These are phyloP conservation scores for Cytospora chrysosperma DNA, from an alignment of 2,329 filamentous ascomycete species.

Conservation along the genomic window DNA sequence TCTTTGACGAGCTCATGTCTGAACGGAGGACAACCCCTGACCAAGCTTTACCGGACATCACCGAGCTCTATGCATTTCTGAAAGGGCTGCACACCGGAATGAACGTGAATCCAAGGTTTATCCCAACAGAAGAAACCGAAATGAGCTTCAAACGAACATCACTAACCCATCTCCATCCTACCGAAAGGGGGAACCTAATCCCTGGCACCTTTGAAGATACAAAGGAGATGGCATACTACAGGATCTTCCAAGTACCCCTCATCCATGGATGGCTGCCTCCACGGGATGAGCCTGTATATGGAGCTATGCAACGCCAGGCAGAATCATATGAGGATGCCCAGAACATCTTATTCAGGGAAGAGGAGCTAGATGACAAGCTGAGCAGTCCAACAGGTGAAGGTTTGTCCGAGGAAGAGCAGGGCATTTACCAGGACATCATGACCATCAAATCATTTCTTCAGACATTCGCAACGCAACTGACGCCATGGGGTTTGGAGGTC, in stretches of 20 bases:
- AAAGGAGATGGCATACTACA: slow-evolving; percentile 84
- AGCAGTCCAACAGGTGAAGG: slow-evolving; percentile 50
- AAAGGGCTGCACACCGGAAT: slow-evolving; percentile 90
- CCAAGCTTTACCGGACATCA: slow-evolving; percentile 75
- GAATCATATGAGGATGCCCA: slow-evolving; percentile 90
- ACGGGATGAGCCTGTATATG: slow-evolving; percentile 63
- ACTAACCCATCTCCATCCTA: slow-evolving; percentile 51
- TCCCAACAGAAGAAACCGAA: slow-evolving; percentile 54
- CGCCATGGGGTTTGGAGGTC: slow-evolving; percentile 73
- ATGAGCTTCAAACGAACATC: slow-evolving; percentile 51
- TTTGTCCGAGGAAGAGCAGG: slow-evolving; percentile 71
- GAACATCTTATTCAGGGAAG: slow-evolving; percentile 81
- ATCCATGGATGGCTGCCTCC: slow-evolving; percentile 90
- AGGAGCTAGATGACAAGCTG: slow-evolving; percentile 82
- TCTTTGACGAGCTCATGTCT: slow-evolving; percentile 92
- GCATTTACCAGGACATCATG: slow-evolving; percentile 77
- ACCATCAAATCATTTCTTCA: slow-evolving; percentile 82
- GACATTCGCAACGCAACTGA: slow-evolving; percentile 82
- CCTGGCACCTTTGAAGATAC: slow-evolving; percentile 84
- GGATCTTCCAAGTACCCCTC: slow-evolving; percentile 82
- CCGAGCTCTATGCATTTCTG: slow-evolving; percentile 84
- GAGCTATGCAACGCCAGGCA: slow-evolving; percentile 71
- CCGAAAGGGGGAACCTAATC: slow-evolving; percentile 47
- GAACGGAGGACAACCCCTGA: slow-evolving; percentile 63
- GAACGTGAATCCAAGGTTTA: slow-evolving; percentile 93